Evolutionary conservation across 768 basidiomycete species (phyloP), one percentile per base, ranked within the genome.

Genomic region (Podaxis sp.): DNA sequence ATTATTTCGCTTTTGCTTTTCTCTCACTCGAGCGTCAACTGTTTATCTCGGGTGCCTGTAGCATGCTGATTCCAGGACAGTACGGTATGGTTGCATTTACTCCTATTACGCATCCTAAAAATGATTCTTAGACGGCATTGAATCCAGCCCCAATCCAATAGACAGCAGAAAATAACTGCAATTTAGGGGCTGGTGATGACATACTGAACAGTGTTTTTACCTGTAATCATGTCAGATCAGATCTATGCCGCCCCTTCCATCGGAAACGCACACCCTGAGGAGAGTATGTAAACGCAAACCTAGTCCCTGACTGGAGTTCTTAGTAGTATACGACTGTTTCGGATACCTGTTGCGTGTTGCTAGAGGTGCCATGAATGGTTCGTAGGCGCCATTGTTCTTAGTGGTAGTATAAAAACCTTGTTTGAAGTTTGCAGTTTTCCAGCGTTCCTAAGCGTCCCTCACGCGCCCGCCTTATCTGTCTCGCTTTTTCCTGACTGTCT

Each of bases 171-270:
- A 29, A 29, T 7, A 6, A 29, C 27, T 7, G 6, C 27, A 29
- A 7, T 29, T 29, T 29, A 29, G 27, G 27, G 7, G 7, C 29
- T 29, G 29, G 29, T 29, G 29, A 29, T 29, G 29, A 29, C 7
- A 8, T 29, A 29, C 29, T 29, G 29, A 29, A 29, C 7, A 29
- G 29, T 29, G 29, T 29, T 29, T 29, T 29, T 29, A 29, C 29
- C 6, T 29, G 1, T 8, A 8, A 8, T 29, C 29, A 8, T 7
- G 29, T 8, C 29, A 29, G 27, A 27, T 27, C 27, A 6, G 3
- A 27, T 85, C 82, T 6, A 5, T 55, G 6, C 37, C 22, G 27
- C 37, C 33, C 12, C 9, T 7, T 13, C n/a, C 12, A 6, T 8
- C 19, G 11, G 7, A 17, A 17, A 22, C 19, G 37, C 29, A 29